Base-by-base conservation (phyloP, 2,329 filamentous ascomycete species). In the Hymenoscyphus albidus region DNA sequence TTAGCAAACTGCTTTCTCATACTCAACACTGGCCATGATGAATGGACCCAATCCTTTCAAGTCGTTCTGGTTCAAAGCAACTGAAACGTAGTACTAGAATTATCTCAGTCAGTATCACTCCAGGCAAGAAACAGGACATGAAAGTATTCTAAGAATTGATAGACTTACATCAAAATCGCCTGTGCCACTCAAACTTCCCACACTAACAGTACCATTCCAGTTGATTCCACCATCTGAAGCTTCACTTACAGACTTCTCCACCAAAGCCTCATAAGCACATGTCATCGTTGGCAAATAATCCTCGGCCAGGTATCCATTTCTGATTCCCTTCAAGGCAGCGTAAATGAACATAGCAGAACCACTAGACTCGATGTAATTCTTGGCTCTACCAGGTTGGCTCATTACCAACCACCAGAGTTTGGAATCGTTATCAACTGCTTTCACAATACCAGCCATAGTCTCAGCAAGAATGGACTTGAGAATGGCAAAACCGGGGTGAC, bases 301-400 rank as follows among this genome's bases (percentile, higher is more conserved):
- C 35, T 55, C 55, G 16, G 51, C 63, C 18, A 78, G 63, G 54
- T 76, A 77, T 0, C 77, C 77, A 40, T 77, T 66, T 5, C 77
- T 71, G 40, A 72, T 63, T 7, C 75, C 75, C 70, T 78, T 78
- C 18, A 78, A 70, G 18, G 78, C 64, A 12, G 76, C 73, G 58
- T 78, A 78, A 2, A 76, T 69, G 65, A 78, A 78, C 76, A 78
- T 77, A 38, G 76, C 75, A 1, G 69, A 75, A 22, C 68, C 74
- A 62, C 76, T 77, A 27, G 74, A 75, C 70, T 78, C 77, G 64
- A 78, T 75, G 63, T 77, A 78, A 64, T 78, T 78, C 9, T 73
- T 73, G 44, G 64, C 67, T 13, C 62, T 65, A 1, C 69, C 70
- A n/a, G 64, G 64, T 32, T 64, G 71, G 71, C 18, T 69, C 67